These are phyloP conservation scores for Candida mesenterica DNA, from an alignment of 1,139 yeast species.

Conservation along the genomic window DNA sequence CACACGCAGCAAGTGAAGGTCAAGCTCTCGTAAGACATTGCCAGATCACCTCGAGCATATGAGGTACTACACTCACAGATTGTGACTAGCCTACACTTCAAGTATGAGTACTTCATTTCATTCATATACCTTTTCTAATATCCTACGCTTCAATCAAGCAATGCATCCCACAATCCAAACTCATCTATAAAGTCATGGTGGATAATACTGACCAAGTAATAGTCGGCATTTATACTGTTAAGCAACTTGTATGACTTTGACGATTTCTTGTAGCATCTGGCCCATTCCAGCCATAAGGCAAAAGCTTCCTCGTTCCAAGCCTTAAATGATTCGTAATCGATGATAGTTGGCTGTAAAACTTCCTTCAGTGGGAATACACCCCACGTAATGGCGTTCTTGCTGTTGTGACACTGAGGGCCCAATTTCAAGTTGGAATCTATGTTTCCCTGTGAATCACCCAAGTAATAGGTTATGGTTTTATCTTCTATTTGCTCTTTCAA, in stretches of 20 bases:
- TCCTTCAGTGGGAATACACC: slow-evolving; percentile 90
- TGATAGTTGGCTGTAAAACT: slow-evolving; percentile 82
- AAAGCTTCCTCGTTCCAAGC: slow-evolving; percentile 97
- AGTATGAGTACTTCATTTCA: no score
- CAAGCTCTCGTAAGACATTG: no score
- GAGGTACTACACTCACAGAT: no score
- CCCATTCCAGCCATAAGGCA: slow-evolving; percentile 90
- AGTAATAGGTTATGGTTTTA: slow-evolving; percentile 61
- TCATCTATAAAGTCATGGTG: slow-evolving; percentile 82
- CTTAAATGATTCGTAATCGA: slow-evolving; percentile 81
- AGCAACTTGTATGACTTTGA: slow-evolving; percentile 60
- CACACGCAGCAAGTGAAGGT: no score
- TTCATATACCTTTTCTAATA: neutral
- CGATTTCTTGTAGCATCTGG: slow-evolving; percentile 63
- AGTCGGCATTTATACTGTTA: slow-evolving; percentile 56
- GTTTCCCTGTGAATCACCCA: slow-evolving; percentile 59
- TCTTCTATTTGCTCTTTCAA: slow-evolving; percentile 45
- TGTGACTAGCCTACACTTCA: no score
- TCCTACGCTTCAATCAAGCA: slow-evolving; percentile 28
- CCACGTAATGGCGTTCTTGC: slow-evolving; percentile 86
- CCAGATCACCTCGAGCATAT: no score
- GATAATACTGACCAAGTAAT: slow-evolving; percentile 76
- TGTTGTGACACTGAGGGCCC: slow-evolving; percentile 24
- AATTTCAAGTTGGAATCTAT: slow-evolving; percentile 58
- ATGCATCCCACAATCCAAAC: slow-evolving; percentile 72